Evolutionary conservation across 2,329 filamentous ascomycete species (phyloP).

Genomic region (Biscogniauxia marginata): DNA sequence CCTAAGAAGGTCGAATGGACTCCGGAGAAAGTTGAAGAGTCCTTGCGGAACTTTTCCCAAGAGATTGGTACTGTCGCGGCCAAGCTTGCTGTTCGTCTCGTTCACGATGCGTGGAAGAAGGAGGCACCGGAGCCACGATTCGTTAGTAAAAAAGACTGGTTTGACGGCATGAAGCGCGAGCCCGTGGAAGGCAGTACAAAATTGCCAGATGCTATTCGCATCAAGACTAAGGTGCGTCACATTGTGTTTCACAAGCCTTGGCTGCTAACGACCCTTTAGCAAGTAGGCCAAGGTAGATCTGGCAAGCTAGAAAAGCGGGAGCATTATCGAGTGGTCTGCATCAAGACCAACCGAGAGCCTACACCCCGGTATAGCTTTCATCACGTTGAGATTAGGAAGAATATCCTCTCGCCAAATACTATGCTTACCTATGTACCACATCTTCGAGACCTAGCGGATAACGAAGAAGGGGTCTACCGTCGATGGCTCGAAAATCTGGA

Average conservation of each 20-base stretch:
- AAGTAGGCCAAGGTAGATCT: conserved; percentile 39
- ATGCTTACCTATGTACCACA: conserved; percentile 61
- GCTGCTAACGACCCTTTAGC: conserved; percentile 28
- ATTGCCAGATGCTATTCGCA: conserved; percentile 43
- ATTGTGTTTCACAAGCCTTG: conserved; percentile 14
- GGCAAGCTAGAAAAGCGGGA: conserved; percentile 46
- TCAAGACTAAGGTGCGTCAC: conserved; percentile 49
- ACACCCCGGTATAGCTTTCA: conserved; percentile 60
- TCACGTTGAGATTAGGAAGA: conserved; percentile 58
- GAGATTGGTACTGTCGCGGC: conserved; percentile 48
- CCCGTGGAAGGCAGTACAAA: conserved; percentile 31
- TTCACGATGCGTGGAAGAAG: conserved; percentile 44
- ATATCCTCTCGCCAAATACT: conserved; percentile 58
- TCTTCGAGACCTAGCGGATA: conserved; percentile 54
- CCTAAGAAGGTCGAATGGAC: conserved; percentile 41
- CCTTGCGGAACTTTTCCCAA: conserved; percentile 39
- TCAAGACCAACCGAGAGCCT: conserved; percentile 50
- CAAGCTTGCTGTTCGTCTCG: conserved; percentile 42
- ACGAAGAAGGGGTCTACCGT: conserved; percentile 56
- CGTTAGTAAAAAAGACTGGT: conserved; percentile 45
- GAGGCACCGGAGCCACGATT: conserved; percentile 39
- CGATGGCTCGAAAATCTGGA: conserved; percentile 58
- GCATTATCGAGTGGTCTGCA: conserved; percentile 42
- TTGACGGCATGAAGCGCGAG: conserved; percentile 42
- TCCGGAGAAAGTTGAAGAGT: conserved; percentile 40